Evolutionary conservation across 2,329 filamentous ascomycete species (phyloP), one percentile per base, ranked within the genome.

Genomic region (Parastagonospora avenae): DNA sequence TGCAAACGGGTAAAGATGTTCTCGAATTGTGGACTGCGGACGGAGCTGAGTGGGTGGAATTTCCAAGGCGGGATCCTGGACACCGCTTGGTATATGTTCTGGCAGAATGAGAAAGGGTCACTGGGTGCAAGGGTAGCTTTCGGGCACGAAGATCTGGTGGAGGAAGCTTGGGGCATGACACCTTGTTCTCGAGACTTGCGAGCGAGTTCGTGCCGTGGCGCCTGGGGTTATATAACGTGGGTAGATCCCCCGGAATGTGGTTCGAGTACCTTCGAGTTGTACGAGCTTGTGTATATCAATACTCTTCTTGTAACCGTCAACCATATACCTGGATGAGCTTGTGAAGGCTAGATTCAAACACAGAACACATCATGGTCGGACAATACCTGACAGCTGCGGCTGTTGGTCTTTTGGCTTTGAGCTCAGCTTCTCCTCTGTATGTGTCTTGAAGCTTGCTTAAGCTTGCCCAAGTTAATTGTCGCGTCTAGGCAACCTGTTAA

Each of bases 391-490:
- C 50, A 32, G 63, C 50, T 36, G 59, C 62, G 43, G 59, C 64
- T 40, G 46, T 73, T 48, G 60, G 67, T 47, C 54, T 73, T n/a
- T 63, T 73, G 16, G 62, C 66, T 9, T 39, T 69, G 38, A 60
- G 58, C 54, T 60, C 67, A 44, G 70, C 68, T 19, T 66, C 68
- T 24, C 70, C 70, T 32, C 35, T 70, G 67, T 71, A 55, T 53
- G 67, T 53, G 19, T 15, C 15, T 24, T 11, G 6, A 19, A 37
- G 32, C 33, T 11, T 36, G n/a, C 36, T 14, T 3, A 7, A 37
- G 9, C 19, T n/a, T 15, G 40, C 43, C 12, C 33, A 32, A 41
- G 8, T 24, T 49, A 15, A 45, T 6, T 10, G 16, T 6, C 41
- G 41, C 19, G 19, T 16, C 31, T 33, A 63, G 68, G 32, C 59